phyloP scores from a whole-genome alignment of 305 asterid genomes.

The Solanum aculeatissimum region DNA sequence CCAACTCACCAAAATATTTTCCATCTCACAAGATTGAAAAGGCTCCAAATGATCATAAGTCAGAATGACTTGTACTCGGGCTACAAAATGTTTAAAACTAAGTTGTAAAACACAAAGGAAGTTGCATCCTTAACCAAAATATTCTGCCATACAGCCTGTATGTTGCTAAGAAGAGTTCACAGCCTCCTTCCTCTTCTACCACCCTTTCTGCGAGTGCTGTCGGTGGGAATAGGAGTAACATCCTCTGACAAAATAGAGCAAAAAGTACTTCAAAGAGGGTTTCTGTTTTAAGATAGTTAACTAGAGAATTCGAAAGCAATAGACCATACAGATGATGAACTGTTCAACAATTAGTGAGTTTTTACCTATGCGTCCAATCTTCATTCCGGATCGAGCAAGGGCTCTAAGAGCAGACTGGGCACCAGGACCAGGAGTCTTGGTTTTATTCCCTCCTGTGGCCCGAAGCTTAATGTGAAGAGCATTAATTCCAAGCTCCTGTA shows the following conservation, averaged over 20 bases:
- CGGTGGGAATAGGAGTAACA: constrained; percentile 82
- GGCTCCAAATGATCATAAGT: background rate
- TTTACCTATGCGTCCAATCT: constrained; percentile 76
- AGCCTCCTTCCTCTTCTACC: constrained; percentile 88
- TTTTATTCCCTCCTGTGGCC: constrained; percentile 85
- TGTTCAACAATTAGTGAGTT: background rate
- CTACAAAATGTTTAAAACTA: constrained; percentile 1
- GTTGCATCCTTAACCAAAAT: background rate
- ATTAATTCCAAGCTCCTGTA: constrained; percentile 63
- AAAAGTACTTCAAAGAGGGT: background rate
- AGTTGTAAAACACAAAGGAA: background rate
- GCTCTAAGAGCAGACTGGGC: constrained; percentile 84
- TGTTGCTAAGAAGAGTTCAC: constrained; percentile 9
- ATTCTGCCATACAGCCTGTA: background rate
- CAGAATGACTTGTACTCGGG: background rate
- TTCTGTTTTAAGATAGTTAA: background rate
- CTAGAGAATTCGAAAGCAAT: background rate
- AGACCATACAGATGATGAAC: background rate
- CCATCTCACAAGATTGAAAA: background rate
- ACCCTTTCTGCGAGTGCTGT: constrained; percentile 81
- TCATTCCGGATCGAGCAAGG: constrained; percentile 87
- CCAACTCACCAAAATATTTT: background rate
- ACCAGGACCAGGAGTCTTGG: constrained; percentile 86
- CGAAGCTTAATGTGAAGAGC: constrained; percentile 80
- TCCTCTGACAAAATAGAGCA: constrained; percentile 36